Base-by-base conservation (phyloP, 805 yeast species). In the Spathaspora sp. region DNA sequence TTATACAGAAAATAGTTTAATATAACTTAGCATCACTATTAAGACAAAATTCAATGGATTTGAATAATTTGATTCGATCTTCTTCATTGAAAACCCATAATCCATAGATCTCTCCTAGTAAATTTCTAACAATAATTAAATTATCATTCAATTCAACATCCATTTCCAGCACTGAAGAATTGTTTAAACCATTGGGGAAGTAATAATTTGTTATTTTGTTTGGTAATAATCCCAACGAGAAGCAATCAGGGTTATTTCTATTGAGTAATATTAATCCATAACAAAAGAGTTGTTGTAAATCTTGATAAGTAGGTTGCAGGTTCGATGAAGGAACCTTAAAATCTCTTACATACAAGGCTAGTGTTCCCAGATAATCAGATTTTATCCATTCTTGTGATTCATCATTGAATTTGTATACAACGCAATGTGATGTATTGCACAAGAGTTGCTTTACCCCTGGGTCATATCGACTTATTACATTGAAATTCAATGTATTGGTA, bases 401-500 rank as follows among this genome's bases (percentile, higher is more conserved):
- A 18, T 76, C 74, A 56, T 80, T 80, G 69, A 80, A 87, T 61
- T 82, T 80, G 65, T 86, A 87, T 16, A 86, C 74, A 31, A 86
- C 88, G 51, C 87, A 83, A 63, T 86, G 89, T 14, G 92, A 82
- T 1, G 92, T 80, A 49, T 83, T 79, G 60, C 81, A 85, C 42
- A 86, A 68, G 29, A 87, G 72, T 61, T 85, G 89, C 51, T 85
- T 82, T 47, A 86, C 81, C 55, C 76, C 75, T 0, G 92, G 87
- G 57, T 87, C 96, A 61, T 87, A 87, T 54, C 91, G 77, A 20
- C 87, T 85, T 29, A 87, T 85, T 49, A 87, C 92, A 62, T 87
- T 87, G 69, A 80, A 87, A 47, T 87, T 86, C 46, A 87, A 69
- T 0, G 92, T 86, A 55, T 81, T 82, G 48, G 83, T 77, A 61